phyloP scores from a whole-genome alignment of 495 filamentous ascomycete species.

The Venustampulla echinocandica region DNA sequence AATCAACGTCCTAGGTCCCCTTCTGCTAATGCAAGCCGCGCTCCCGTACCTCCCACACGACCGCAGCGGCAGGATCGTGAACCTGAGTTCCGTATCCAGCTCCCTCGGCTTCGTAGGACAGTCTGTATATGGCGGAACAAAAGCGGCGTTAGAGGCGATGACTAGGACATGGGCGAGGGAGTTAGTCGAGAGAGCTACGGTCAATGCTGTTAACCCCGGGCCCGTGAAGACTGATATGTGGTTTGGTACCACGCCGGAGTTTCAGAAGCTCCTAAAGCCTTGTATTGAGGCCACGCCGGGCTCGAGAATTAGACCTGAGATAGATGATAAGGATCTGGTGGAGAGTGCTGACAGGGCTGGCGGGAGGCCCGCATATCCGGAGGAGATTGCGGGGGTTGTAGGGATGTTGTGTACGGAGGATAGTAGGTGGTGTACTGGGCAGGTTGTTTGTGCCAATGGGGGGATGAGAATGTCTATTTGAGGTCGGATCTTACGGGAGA shows the following conservation, averaged over 20 bases:
- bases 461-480: conserved; percentile 53
- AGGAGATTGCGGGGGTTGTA: conserved; percentile 77
- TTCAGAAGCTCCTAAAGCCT: conserved; percentile 32
- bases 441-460: conserved; percentile 81
- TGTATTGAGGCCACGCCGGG: conserved; percentile 65
- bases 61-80: conserved; percentile 71
- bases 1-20: conserved; percentile 77
- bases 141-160: conserved; percentile 88
- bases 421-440: conserved; percentile 71
- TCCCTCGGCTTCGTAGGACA: conserved; percentile 61
- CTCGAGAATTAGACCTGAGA: conserved; percentile 38
- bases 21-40: conserved; percentile 69
- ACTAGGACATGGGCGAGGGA: conserved; percentile 83
- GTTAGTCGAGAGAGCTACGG: conserved; percentile 65
- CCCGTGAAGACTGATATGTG: conserved; percentile 74
- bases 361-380: conserved; percentile 59
- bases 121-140: conserved; percentile 78
- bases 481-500: neutral
- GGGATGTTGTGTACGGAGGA: conserved; percentile 75
- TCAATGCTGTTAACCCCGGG: conserved; percentile 84
- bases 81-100: conserved; percentile 63
- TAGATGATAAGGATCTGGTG: conserved; percentile 53
- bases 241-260: conserved; percentile 30
- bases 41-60: conserved; percentile 62
- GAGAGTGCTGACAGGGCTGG: conserved; percentile 54